Evolutionary conservation across 495 filamentous ascomycete species (phyloP), one percentile per base, ranked within the genome.

Genomic region (Tirmania nivea): DNA sequence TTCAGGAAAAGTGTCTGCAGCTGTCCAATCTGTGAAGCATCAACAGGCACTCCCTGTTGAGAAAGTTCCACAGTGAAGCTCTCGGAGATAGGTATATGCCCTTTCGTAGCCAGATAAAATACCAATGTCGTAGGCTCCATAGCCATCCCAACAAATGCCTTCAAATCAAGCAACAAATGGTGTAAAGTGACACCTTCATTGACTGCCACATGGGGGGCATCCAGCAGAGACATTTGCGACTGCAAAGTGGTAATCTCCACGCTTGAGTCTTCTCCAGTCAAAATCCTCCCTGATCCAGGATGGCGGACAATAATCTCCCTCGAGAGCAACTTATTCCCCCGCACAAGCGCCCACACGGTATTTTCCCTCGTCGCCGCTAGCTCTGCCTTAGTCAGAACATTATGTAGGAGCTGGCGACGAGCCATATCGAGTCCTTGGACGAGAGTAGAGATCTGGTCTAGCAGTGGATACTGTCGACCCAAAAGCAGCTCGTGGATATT

Each of bases 401-500:
- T 83, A 68, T 96, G 86, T 34, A 95, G 73, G 54, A 99, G 78
- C 68, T 95, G 90, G 55, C 88, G 77, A 48, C 92, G 69, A 10
- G 85, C 77, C 21, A 86, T 69, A 68, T 94, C 88, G 53, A 99
- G 71, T 25, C 80, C 76, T 47, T 79, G 75, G 20, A 95, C 78
- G 55, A 96, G 70, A 37, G 74, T 73, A 16, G 84, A 83, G 65
- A 95, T 77, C 52, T 83, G 79, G 56, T 92, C 86, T 36, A 96
- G 73, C 51, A 79, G 71, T 37, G 72, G 69, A 69, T 99, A 96
- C 60, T 85, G 77, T 48, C 84, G 74, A 42, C 75, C 76, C 11
- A 99, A 75, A 1, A 96, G 71, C n/a, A 95, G 69, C 66, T 94
- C 88, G 66, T 96, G 92, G 47, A 97, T 74, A 62, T 94, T 93